Evolutionary conservation across 2,329 filamentous ascomycete genomes (phyloP), one percentile per base, ranked within the genome.

Genomic region (Rhynchosporium secalis): DNA sequence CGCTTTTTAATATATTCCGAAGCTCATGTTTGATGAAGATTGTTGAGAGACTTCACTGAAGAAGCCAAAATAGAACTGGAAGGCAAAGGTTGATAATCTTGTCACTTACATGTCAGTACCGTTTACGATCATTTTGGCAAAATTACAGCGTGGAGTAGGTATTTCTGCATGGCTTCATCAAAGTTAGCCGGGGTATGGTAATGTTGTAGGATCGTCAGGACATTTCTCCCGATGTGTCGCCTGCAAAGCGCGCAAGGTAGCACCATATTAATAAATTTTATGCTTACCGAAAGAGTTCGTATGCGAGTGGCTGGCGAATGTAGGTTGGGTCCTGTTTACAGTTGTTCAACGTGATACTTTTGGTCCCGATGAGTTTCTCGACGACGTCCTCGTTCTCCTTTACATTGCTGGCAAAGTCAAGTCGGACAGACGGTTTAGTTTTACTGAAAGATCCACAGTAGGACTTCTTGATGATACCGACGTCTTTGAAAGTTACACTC

Each of bases 371-470:
- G 31, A 58, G 56, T 6, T 49, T 58, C 45, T 58, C 56, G 36
- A 36, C 45, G 26, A 33, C n/a, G 5, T 26, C 56, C 46, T 49
- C 56, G 20, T 58, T 58, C 9, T 31, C 56, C 26, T 33, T 31
- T 31, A 49, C 6, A 20, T 58, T 58, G 45, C 45, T 29, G 15
- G 45, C 43, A 33, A 58, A 58, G 45, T 58, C 56, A 31, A 58
- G 29, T 7, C 56, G 56, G n/a, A 58, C 13, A 15, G 56, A 58
- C 2, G 56, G 56, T n/a, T 58, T 58, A 10, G 56, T 58, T 10
- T 31, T 58, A 20, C 56, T 58, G 46, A 58, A 58, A 15, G 56
- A 58, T 38, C 56, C 56, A 12, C 56, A 58, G 46, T 58, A 58
- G 4, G 56, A 58, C n/a, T 58, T 58, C 31, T 58, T 58, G 45